Evolutionary conservation across 305 asterid genomes (phyloP).

Genomic region (Coffea humblotiana): DNA sequence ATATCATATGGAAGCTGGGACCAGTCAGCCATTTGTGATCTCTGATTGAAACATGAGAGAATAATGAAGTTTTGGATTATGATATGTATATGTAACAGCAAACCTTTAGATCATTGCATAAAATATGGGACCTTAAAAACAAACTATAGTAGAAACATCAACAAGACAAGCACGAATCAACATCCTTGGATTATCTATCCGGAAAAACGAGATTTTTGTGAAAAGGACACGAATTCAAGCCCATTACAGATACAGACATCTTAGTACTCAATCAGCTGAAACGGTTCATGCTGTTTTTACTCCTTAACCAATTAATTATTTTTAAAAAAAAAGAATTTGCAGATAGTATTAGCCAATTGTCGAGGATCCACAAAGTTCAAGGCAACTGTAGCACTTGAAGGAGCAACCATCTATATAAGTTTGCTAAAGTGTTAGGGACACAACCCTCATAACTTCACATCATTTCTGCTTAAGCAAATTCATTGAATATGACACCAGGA

Average conservation of each 20-base stretch:
- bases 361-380: not conserved
- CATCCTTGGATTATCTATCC: too few relatives aligned
- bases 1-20: conserved; percentile 38
- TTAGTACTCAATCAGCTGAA: not conserved
- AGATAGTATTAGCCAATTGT: not conserved
- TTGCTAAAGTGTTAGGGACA: not conserved
- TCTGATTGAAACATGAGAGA: not conserved
- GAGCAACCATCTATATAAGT: not conserved
- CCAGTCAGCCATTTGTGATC: conserved; percentile 38
- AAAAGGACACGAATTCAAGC: not conserved
- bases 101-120: not conserved
- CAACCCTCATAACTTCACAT: too few relatives aligned
- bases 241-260: not conserved
- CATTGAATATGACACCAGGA: too few relatives aligned
- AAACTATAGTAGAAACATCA: not conserved
- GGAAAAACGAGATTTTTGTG: too few relatives aligned
- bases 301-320: not conserved
- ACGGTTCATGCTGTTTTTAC: not conserved
- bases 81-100: not conserved
- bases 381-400: not conserved
- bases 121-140: not conserved
- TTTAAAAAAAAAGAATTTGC: not conserved
- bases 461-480: not conserved
- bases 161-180: not conserved
- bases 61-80: too few relatives aligned